Percentiles rank a stretch among this genome's conserved stretches.
phyloP scores from a whole-genome alignment of 1,284 basidiomycete genomes.

The Puccinia horiana region DNA sequence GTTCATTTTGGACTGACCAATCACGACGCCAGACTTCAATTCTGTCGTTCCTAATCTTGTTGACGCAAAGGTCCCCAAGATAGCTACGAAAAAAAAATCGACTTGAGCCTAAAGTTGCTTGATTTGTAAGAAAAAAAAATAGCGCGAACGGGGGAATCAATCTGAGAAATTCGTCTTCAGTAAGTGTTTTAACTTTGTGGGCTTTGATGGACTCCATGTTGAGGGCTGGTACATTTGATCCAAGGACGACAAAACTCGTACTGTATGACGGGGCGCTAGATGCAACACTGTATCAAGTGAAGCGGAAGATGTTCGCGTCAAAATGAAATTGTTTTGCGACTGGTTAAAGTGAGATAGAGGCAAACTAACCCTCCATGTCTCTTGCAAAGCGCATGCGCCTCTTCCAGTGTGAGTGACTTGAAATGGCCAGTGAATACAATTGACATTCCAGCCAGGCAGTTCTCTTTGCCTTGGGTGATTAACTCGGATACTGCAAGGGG shows the following conservation, averaged over 20 bases:
- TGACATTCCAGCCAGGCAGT: conserved; percentile 81
- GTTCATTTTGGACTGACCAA: conserved; percentile 71
- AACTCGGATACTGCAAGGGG: conserved; percentile 68
- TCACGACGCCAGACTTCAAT: conserved; percentile 82
- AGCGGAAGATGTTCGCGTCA: neutral
- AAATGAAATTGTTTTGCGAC: neutral
- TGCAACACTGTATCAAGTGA: conserved; percentile 68
- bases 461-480: conserved; percentile 74
- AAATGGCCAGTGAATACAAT: conserved; percentile 91
- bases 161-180: conserved; percentile 83
- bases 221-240: conserved; percentile 79
- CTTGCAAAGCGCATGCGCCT: conserved; percentile 83
- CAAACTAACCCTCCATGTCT: conserved; percentile 80
- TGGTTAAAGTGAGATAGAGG: neutral
- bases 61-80: conserved; percentile 90
- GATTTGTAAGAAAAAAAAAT: neutral
- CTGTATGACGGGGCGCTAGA: conserved; percentile 83
- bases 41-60: conserved; percentile 86
- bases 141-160: conserved; percentile 65
- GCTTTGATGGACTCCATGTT: conserved; percentile 84
- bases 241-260: conserved; percentile 86
- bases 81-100: conserved; percentile 51
- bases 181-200: conserved; percentile 71
- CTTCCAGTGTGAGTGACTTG: conserved; percentile 80
- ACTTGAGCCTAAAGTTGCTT: neutral